These are phyloP conservation scores for Platanthera zijinensis DNA, from an alignment of 106 monocot species.

Conservation along the genomic window DNA sequence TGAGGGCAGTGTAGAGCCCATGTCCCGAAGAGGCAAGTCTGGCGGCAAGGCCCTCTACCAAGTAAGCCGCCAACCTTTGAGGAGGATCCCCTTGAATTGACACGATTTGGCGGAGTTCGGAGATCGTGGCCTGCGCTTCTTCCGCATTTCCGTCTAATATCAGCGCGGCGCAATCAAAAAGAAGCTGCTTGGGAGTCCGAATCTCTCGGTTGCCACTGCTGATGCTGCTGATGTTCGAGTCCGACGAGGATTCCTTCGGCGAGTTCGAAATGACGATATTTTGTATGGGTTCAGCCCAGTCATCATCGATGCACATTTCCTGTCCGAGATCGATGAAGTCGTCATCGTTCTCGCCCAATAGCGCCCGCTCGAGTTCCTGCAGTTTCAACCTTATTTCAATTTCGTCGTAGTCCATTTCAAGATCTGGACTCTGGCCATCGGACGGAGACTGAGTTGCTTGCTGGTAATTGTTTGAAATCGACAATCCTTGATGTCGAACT, in stretches of 20 bases:
- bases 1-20: slow-evolving; percentile 73
- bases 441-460: slow-evolving; percentile 47
- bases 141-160: slow-evolving; percentile 65
- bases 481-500: slow-evolving; percentile 23
- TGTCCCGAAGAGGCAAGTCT: slow-evolving; percentile 74
- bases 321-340: slow-evolving; percentile 26
- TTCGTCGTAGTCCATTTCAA: slow-evolving; percentile 55
- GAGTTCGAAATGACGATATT: slow-evolving; percentile 42
- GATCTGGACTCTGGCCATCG: slow-evolving; percentile 39
- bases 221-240: slow-evolving; percentile 50
- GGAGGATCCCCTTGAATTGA: slow-evolving; percentile 90
- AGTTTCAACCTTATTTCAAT: slow-evolving; percentile 76
- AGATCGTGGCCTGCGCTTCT: slow-evolving; percentile 54
- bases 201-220: slow-evolving; percentile 39
- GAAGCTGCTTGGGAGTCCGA: slow-evolving; percentile 68
- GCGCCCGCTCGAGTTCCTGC: slow-evolving; percentile 75
- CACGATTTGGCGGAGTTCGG: slow-evolving; percentile 71
- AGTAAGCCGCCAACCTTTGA: slow-evolving; percentile 82
- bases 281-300: slow-evolving; percentile 74
- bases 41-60: slow-evolving; percentile 88
- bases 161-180: slow-evolving; percentile 71
- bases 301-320: slow-evolving; percentile 39
- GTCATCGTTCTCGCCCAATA: slow-evolving; percentile 59
- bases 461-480: slow-evolving; percentile 40
- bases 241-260: slow-evolving; percentile 70